Percentiles rank a stretch among this genome's conserved stretches.
Evolutionary conservation across 169 alveolate genomes (phyloP).

Genomic region (Cryptosporidium ryanae): DNA sequence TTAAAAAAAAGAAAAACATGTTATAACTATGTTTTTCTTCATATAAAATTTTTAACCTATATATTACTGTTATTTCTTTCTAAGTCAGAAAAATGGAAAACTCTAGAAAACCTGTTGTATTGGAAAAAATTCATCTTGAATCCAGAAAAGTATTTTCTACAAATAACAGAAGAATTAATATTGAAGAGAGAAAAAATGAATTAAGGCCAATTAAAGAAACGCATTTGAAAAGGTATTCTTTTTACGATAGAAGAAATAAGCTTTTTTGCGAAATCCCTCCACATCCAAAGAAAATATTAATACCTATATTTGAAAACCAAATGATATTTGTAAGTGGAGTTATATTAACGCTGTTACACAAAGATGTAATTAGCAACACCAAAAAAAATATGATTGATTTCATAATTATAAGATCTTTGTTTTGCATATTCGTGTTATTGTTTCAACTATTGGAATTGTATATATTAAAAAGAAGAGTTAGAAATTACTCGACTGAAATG

Average conservation of each 20-base stretch:
- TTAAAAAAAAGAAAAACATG: too few species aligned
- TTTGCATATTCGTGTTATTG: constrained; percentile 3
- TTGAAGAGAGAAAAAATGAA: constrained; percentile 61
- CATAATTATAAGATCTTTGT: constrained; percentile 31
- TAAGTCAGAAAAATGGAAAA: neutral
- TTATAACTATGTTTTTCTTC: too few species aligned
- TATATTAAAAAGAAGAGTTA: constrained; percentile 28
- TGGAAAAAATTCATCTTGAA: constrained; percentile 62
- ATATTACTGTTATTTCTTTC: neutral
- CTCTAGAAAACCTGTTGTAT: constrained; percentile 26
- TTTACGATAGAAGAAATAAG: constrained; percentile 39
- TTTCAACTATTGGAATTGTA: constrained; percentile 30
- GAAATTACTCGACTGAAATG: neutral
- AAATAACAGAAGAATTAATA: constrained; percentile 26
- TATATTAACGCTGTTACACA: constrained; percentile 36
- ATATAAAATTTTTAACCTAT: neutral
- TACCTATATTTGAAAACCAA: constrained; percentile 62
- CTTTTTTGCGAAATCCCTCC: constrained; percentile 36
- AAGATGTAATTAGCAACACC: constrained; percentile 8
- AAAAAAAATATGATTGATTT: constrained; percentile 58
- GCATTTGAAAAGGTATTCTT: constrained; percentile 22
- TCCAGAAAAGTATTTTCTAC: constrained; percentile 43
- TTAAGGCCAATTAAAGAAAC: neutral
- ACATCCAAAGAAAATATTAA: constrained; percentile 51
- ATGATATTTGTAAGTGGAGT: constrained; percentile 33